Evolutionary conservation across 495 filamentous ascomycete genomes (phyloP).

Genomic region (Penicillium flavigenum): DNA sequence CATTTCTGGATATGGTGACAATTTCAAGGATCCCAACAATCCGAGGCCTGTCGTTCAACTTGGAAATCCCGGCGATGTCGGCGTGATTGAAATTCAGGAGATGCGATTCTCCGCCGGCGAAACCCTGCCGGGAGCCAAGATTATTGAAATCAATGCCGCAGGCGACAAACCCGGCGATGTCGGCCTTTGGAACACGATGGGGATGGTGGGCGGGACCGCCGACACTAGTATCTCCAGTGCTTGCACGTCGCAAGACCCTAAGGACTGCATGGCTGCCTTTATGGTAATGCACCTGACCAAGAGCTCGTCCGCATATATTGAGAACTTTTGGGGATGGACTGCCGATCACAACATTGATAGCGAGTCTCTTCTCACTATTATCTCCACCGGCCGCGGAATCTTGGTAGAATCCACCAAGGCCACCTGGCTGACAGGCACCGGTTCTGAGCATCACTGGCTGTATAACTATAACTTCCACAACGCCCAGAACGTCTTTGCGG

Average conservation of each 20-base stretch:
- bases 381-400: slow-evolving; percentile 52
- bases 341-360: slow-evolving; percentile 56
- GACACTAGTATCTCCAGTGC: slow-evolving; percentile 35
- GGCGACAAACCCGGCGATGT: slow-evolving; percentile 54
- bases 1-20: slow-evolving; percentile 49
- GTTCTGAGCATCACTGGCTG: slow-evolving; percentile 50
- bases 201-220: slow-evolving; percentile 52
- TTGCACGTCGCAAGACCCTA: slow-evolving; percentile 42
- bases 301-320: slow-evolving; percentile 54
- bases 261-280: slow-evolving; percentile 49
- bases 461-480: slow-evolving; percentile 53
- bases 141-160: slow-evolving; percentile 52
- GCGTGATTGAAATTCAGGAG: slow-evolving; percentile 58
- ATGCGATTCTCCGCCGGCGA: slow-evolving; percentile 54
- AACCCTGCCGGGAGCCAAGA: slow-evolving; percentile 49
- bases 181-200: slow-evolving; percentile 57
- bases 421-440: slow-evolving; percentile 45
- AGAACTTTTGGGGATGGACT: slow-evolving; percentile 64
- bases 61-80: slow-evolving; percentile 56
- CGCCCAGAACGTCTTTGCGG: slow-evolving; percentile 48
- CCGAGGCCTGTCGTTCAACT: slow-evolving; percentile 60
- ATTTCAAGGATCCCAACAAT: slow-evolving; percentile 49
- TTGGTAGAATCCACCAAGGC: slow-evolving; percentile 48
- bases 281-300: slow-evolving; percentile 53
- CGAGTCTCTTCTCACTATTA: slow-evolving; percentile 31